These are phyloP conservation scores for Myxozyma neglecta DNA, from an alignment of 805 yeast genomes.

Conservation along the genomic window DNA sequence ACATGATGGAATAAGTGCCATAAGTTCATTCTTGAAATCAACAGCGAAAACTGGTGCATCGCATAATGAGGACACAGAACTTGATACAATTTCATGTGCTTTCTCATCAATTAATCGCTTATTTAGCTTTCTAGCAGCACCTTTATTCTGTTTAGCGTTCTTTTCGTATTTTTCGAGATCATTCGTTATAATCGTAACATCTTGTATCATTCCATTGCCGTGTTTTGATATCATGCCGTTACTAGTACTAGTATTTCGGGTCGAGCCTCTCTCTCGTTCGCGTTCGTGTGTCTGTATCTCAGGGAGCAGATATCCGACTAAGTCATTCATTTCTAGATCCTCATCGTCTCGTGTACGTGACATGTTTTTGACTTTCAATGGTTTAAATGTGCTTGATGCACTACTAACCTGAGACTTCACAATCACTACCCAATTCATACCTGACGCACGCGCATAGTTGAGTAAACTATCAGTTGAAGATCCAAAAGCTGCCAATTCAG, in stretches of 20 bases:
- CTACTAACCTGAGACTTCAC: conserved; percentile 55
- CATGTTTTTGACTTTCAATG: conserved; percentile 69
- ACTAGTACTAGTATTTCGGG: background rate
- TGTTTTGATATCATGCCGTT: conserved; percentile 2
- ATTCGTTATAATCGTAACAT: conserved; percentile 67
- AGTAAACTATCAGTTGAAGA: conserved; percentile 60
- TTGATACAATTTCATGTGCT: conserved; percentile 60
- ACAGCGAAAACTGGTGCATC: conserved; percentile 73
- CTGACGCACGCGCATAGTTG: conserved; percentile 63
- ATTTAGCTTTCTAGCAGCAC: conserved; percentile 55
- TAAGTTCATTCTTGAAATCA: conserved; percentile 77
- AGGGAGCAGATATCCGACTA: conserved; percentile 48
- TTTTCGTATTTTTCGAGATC: conserved; percentile 68
- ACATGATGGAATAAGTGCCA: conserved; percentile 78
- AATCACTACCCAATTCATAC: conserved; percentile 73
- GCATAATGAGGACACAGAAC: conserved; percentile 55
- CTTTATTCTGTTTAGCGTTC: conserved; percentile 68
- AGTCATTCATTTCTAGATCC: conserved; percentile 72
- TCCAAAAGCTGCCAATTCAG: conserved; percentile 54
- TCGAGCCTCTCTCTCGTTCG: background rate
- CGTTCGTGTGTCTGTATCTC: conserved; percentile 37
- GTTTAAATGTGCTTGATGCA: conserved; percentile 60
- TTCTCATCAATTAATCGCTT: conserved; percentile 50
- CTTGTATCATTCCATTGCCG: conserved; percentile 43
- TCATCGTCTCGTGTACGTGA: conserved; percentile 57